phyloP scores from a whole-genome alignment of 768 basidiomycete species.

The Sistotremastrum suecicum region DNA sequence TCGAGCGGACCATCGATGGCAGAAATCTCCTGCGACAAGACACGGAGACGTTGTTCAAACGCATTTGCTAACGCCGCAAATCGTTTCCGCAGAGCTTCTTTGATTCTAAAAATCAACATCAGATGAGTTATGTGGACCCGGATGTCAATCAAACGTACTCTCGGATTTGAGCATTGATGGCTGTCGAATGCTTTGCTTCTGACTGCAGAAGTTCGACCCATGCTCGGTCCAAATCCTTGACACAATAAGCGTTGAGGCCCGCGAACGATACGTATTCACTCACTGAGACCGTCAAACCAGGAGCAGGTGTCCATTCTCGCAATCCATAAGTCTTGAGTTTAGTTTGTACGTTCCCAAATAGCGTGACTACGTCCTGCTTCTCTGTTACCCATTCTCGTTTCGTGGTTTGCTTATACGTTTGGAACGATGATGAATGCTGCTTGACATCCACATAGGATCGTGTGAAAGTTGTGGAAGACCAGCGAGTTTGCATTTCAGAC shows the following conservation, averaged over 20 bases:
- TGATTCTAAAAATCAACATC: constrained; percentile 39
- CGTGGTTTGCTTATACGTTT: constrained; percentile 68
- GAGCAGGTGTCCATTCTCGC: constrained; percentile 67
- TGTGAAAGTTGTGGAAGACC: constrained; percentile 51
- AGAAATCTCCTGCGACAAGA: constrained; percentile 57
- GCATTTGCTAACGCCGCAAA: constrained; percentile 69
- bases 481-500: constrained; percentile 48
- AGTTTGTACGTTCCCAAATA: constrained; percentile 88
- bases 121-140: not conserved
- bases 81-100: constrained; percentile 60
- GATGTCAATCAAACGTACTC: constrained; percentile 35
- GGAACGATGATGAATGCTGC: constrained; percentile 55
- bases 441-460: constrained; percentile 77
- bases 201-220: constrained; percentile 63
- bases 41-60: constrained; percentile 53
- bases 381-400: constrained; percentile 86
- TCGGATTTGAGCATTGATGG: constrained; percentile 83
- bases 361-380: constrained; percentile 71
- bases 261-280: constrained; percentile 8
- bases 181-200: constrained; percentile 64
- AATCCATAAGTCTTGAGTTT: constrained; percentile 86
- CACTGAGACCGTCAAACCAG: constrained; percentile 49
- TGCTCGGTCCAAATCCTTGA: constrained; percentile 54
- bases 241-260: not conserved
- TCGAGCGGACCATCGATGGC: constrained; percentile 66